A percentile compares a stretch with the other conserved stretches of the same genome.
These are phyloP conservation scores for Diaporthe batatas DNA, from an alignment of 2,329 filamentous ascomycete genomes.

Conservation along the genomic window DNA sequence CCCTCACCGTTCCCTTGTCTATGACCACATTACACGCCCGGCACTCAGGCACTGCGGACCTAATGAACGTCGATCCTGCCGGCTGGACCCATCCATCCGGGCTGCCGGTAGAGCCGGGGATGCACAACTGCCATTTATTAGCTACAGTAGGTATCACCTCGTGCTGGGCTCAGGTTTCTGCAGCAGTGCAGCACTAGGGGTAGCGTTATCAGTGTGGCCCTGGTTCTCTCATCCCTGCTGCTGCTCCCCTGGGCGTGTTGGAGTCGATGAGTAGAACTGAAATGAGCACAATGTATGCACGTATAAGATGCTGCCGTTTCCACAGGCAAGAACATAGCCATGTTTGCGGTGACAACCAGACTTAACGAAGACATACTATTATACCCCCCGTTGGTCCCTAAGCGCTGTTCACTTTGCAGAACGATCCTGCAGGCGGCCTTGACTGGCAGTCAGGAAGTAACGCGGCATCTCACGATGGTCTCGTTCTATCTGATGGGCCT, in stretches of 20 bases:
- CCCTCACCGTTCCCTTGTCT: constrained; percentile 27
- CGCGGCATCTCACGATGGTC: not conserved
- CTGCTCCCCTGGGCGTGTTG: too few relatives aligned
- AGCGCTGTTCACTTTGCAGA: not conserved
- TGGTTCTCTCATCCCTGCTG: constrained; percentile 2
- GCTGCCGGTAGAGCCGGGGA: not conserved
- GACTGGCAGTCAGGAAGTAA: not conserved
- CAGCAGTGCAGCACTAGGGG: not conserved
- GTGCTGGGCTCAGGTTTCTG: not conserved
- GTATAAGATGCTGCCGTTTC: constrained; percentile 1
- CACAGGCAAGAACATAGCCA: not conserved
- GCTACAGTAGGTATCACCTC: not conserved
- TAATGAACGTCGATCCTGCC: constrained; percentile 5
- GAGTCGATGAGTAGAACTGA: not conserved
- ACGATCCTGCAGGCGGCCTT: not conserved
- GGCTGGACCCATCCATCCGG: constrained; percentile 9
- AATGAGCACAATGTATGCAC: not conserved
- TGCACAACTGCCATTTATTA: not conserved
- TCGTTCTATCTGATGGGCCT: constrained; percentile 3
- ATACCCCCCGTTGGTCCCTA: not conserved
- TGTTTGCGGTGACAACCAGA: not conserved
- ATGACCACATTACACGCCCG: constrained; percentile 22
- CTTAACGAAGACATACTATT: not conserved
- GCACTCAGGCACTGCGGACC: not conserved
- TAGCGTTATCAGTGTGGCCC: constrained; percentile 20